Evolutionary conservation across 1,284 basidiomycete species (phyloP), one percentile per base, ranked within the genome.

Genomic region (Pulveroboletus sp.): DNA sequence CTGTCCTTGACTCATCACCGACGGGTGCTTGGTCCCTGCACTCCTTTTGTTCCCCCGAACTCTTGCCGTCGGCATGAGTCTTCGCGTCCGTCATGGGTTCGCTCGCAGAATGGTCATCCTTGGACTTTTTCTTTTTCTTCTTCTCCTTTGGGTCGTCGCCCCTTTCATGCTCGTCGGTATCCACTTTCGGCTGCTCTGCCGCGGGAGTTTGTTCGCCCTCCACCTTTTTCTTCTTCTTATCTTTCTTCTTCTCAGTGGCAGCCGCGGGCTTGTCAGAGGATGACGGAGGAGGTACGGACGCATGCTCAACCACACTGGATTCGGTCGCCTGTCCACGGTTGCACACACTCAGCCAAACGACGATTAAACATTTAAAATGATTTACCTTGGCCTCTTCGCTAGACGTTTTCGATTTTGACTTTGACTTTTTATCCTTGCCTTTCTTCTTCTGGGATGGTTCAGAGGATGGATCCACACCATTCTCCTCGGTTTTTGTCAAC

Each of bases 211-310:
- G 39, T 22, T 52, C 57, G 2, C 22, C 35, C n/a, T 60, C 58
- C 0, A 3, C 44, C 39, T 50, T 74, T 59, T 52, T 49, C 58
- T 51, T 70, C 58, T 45, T 71, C 56, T 75, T 72, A 58, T 71
- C 67, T 48, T 70, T 68, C 58, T 72, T 70, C 58, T 72, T 72
- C 49, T 74, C 71, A 5, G 58, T 43, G 40, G 54, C 54, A 18
- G 60, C 45, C 2, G 31, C 18, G 2, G 22, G n/a, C 25, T 61
- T 38, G 9, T 58, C 50, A 8, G 52, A 14, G 3, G 56, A 43
- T 22, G 46, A 25, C 12, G 25, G 31, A 10, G 49, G n/a, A 15
- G 47, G 22, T 17, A 24, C 10, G 5, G 57, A 14, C 3, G 22
- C 35, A 2, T 51, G 18, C 17, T 49, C 58, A 6, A 35, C 54